Evolutionary conservation across 2,329 filamentous ascomycete genomes (phyloP).

Genomic region (Rhynchosporium graminicola): DNA sequence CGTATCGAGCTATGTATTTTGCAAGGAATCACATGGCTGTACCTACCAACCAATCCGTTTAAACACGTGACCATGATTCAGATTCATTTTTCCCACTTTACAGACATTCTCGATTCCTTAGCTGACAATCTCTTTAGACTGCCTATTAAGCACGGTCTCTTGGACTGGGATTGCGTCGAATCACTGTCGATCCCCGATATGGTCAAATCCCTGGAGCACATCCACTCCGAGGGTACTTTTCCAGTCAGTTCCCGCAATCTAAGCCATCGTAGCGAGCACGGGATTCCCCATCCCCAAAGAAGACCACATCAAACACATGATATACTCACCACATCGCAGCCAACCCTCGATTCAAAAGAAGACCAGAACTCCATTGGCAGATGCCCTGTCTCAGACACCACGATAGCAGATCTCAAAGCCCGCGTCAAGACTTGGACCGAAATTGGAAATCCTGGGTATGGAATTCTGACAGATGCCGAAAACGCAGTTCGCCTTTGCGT

Average conservation of each 20-base stretch:
- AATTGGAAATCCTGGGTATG: conserved; percentile 48
- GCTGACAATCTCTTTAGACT: conserved; percentile 45
- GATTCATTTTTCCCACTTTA: no score
- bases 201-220: conserved; percentile 65
- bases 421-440: conserved; percentile 52
- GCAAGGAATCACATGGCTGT: no score
- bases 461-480: conserved; percentile 34
- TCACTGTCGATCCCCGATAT: conserved; percentile 74
- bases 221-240: conserved; percentile 66
- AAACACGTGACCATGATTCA: no score
- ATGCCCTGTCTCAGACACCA: conserved; percentile 52
- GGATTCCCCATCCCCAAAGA: not conserved
- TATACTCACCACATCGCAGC: conserved; percentile 42
- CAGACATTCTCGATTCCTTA: not conserved
- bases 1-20: no score
- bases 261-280: conserved; percentile 26
- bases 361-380: conserved; percentile 62
- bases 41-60: no score
- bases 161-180: conserved; percentile 91
- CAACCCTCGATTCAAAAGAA: conserved; percentile 56
- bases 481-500: conserved; percentile 58
- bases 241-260: conserved; percentile 51
- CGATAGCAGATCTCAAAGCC: conserved; percentile 49
- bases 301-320: not conserved
- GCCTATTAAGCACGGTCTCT: conserved; percentile 59